Percentiles rank a stretch among this genome's conserved stretches.
Evolutionary conservation across 345 rosid species (phyloP).

Genomic region (Zanthoxylum bungeanum): DNA sequence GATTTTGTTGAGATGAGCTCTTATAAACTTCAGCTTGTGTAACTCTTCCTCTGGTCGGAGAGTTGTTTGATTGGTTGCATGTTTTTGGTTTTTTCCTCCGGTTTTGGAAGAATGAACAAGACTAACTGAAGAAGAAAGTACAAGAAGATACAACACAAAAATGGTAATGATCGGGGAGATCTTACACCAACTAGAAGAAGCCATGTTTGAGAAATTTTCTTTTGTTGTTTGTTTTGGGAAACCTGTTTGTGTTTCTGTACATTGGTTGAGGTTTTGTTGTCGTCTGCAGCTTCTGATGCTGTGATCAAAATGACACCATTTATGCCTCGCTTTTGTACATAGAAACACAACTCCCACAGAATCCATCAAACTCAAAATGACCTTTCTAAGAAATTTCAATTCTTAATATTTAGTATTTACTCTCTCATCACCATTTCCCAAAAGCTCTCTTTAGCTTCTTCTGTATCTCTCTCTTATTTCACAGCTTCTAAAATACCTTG

Average conservation of each 20-base stretch:
- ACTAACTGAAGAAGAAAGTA: conserved; percentile 36
- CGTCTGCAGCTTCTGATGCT: conserved; percentile 34
- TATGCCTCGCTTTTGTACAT: conserved; percentile 42
- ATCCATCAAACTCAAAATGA: conserved; percentile 33
- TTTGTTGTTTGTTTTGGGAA: too few relatives aligned
- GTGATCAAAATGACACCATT: conserved; percentile 47
- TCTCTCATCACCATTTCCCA: conserved; percentile 42
- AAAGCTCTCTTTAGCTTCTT: conserved; percentile 23
- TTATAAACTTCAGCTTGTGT: conserved; percentile 48
- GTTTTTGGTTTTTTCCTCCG: conserved; percentile 19
- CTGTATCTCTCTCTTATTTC: conserved; percentile 24
- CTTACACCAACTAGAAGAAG: conserved; percentile 35
- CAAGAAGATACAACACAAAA: conserved; percentile 43
- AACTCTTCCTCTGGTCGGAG: conserved; percentile 62
- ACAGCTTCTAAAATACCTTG: conserved; percentile 30
- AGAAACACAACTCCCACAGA: conserved; percentile 39
- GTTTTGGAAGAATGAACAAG: conserved; percentile 44
- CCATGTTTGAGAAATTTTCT: conserved; percentile 37
- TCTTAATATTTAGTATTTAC: conserved; percentile 27
- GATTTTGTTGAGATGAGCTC: conserved; percentile 66
- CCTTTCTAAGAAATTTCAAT: conserved; percentile 34
- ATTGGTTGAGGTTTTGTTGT: conserved; percentile 34
- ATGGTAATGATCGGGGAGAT: conserved; percentile 32
- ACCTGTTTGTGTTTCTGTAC: conserved; percentile 28
- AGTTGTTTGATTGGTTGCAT: conserved; percentile 52